A percentile compares a stretch with the other conserved stretches of the same genome.
These are phyloP conservation scores for Thalassiosira oceanica DNA, from an alignment of 352 stramenopile genomes.

Conservation along the genomic window DNA sequence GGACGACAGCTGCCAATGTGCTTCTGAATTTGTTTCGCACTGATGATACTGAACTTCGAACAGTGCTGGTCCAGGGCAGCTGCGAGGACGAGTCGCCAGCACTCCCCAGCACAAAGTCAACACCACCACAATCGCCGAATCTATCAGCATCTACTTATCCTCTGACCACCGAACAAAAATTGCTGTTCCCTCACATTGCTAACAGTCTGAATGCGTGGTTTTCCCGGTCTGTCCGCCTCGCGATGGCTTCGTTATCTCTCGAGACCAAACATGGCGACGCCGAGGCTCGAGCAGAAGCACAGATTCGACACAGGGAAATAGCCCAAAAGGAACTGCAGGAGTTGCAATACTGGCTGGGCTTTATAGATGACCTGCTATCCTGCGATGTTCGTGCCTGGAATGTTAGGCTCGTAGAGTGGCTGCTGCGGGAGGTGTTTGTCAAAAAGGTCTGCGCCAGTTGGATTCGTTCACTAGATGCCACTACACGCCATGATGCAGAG, in stretches of 20 bases:
- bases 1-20: constrained; percentile 62
- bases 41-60: constrained; percentile 39
- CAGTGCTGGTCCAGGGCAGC: constrained; percentile 35
- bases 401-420: constrained; percentile 63
- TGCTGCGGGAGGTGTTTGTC: constrained; percentile 63
- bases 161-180: constrained; percentile 37
- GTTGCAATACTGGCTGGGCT: constrained; percentile 64
- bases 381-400: constrained; percentile 66
- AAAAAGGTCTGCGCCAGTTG: constrained; percentile 39
- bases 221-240: constrained; percentile 31
- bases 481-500: background rate
- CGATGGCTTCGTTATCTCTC: constrained; percentile 33
- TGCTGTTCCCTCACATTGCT: constrained; percentile 43
- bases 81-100: constrained; percentile 10
- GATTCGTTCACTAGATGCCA: constrained; percentile 19
- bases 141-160: background rate
- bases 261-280: constrained; percentile 12
- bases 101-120: constrained; percentile 28
- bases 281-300: constrained; percentile 50
- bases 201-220: constrained; percentile 39
- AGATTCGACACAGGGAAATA: constrained; percentile 45
- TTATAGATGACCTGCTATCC: constrained; percentile 75
- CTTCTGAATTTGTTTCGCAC: constrained; percentile 67
- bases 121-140: background rate
- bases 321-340: constrained; percentile 42